phyloP scores from a whole-genome alignment of 2,329 filamentous ascomycete genomes.

The Phialophora verrucosa region DNA sequence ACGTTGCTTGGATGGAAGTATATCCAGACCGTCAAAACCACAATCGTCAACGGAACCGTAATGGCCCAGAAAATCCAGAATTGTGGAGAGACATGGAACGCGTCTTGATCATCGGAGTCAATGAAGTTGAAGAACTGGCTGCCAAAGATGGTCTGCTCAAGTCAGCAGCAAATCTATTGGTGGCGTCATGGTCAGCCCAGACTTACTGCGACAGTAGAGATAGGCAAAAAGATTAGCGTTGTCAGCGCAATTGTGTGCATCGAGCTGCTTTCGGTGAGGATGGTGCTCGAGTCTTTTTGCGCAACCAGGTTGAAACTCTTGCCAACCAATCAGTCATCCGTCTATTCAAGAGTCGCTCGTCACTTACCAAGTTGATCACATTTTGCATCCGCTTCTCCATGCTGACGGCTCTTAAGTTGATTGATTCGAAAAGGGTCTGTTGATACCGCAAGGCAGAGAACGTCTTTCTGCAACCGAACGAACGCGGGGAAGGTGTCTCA shows the following conservation, averaged over 20 bases:
- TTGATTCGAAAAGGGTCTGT: slow-evolving; percentile 44
- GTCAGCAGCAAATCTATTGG: background rate
- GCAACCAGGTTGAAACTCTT: slow-evolving; percentile 49
- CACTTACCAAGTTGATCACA: slow-evolving; percentile 45
- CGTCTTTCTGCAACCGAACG: slow-evolving; percentile 11
- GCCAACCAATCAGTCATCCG: background rate
- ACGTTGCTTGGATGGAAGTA: slow-evolving; percentile 23
- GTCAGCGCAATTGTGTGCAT: slow-evolving; percentile 56
- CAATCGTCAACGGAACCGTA: slow-evolving; percentile 32
- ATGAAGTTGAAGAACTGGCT: slow-evolving; percentile 36
- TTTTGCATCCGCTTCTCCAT: slow-evolving; percentile 48
- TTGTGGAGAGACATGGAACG: slow-evolving; percentile 25
- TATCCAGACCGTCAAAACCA: slow-evolving; percentile 28
- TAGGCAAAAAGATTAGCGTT: slow-evolving; percentile 53
- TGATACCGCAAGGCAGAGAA: slow-evolving; percentile 41
- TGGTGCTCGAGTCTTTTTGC: slow-evolving; percentile 46
- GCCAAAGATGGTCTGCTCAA: slow-evolving; percentile 31
- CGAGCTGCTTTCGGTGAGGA: slow-evolving; percentile 48
- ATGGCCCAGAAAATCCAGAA: slow-evolving; percentile 39
- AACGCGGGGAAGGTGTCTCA: background rate
- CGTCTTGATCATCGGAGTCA: slow-evolving; percentile 10
- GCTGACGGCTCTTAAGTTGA: slow-evolving; percentile 44
- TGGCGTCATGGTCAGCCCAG: background rate
- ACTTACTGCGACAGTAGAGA: slow-evolving; percentile 36
- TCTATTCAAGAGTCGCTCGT: background rate